Evolutionary conservation across 108 stramenopile genomes (phyloP), one percentile per base, ranked within the genome.

Genomic region (Nitzschia sp.): DNA sequence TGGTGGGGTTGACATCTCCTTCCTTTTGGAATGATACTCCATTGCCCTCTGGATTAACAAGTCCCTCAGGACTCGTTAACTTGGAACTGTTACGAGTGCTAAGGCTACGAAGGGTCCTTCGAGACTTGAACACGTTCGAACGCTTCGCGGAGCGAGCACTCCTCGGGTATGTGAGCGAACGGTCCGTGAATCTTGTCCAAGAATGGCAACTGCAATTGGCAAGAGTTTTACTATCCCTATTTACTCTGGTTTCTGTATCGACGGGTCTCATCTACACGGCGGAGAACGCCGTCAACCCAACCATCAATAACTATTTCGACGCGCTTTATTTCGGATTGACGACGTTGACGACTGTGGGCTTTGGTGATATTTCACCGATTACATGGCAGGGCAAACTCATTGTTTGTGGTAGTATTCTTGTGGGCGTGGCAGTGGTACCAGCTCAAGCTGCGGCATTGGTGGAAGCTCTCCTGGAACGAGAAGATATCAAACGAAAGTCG

Each of bases 311-410:
- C 61, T 94, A 89, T 66, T 91, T 91, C 76, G 76, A 86, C 15
- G 86, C 88, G 0, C 54, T 94, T 2, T 94, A 94, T 68, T 94
- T 94, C 72, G 90, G 90, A 21, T 55, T 94, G 23, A 91, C 88
- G 1, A 91, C 70, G 9, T 28, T 62, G 23, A 63, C 61, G 6
- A 88, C 90, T 0, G 85, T 88, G 1, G 90, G 87, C 3, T 91
- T 91, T 60, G 86, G 90, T 1, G 93, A 94, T 46, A 94, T 94
- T 53, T 77, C 85, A n/a, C 93, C 93, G 5, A 69, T 90, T 8
- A 94, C 93, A 1, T 67, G 54, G 52, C 54, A 72, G 25, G 93
- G 93, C 6, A 75, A 83, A 48, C 46, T 88, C 41, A 83, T 91
- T 25, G 90, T 94, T 0, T 76, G 75, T 36, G 75, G 67, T 1